phyloP scores from a whole-genome alignment of 306 rosid genomes.

The Amphicarpaea edgeworthii region DNA sequence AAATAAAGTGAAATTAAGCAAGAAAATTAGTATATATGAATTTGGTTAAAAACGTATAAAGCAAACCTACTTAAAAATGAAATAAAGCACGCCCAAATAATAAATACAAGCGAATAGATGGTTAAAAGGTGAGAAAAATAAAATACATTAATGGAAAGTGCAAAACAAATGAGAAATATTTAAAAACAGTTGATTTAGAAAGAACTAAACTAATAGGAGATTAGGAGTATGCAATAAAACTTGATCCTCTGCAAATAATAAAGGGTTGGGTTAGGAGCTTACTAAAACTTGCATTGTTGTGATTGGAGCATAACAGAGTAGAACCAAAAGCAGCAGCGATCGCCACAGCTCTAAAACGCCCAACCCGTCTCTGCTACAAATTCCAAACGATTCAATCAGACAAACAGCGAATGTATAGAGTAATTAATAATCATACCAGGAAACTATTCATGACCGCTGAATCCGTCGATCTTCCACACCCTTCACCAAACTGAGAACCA shows the following conservation, averaged over 20 bases:
- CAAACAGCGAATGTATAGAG: not conserved
- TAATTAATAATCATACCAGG: slow-evolving; percentile 41
- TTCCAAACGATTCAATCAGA: not conserved
- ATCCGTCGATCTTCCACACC: not conserved
- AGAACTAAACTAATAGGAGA: not conserved
- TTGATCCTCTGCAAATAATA: not conserved
- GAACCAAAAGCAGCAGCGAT: slow-evolving; percentile 63
- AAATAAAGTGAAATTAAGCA: not conserved
- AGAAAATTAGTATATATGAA: not conserved
- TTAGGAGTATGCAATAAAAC: not conserved
- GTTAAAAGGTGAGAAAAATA: no score
- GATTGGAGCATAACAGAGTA: slow-evolving; percentile 34
- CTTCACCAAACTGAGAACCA: not conserved
- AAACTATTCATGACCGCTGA: slow-evolving; percentile 48
- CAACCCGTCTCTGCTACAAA: slow-evolving; percentile 54
- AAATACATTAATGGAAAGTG: not conserved
- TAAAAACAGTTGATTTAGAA: not conserved
- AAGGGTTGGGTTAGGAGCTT: slow-evolving; percentile 11
- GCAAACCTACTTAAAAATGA: not conserved
- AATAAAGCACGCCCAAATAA: no score
- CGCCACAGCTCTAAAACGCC: slow-evolving; percentile 43
- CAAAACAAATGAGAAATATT: not conserved
- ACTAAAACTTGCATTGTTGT: slow-evolving; percentile 43
- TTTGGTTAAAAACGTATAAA: not conserved
- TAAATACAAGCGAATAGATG: no score